Conservation (phyloP, 176 grass and related monocot species). For the Tillandsia fasciculata region DNA sequence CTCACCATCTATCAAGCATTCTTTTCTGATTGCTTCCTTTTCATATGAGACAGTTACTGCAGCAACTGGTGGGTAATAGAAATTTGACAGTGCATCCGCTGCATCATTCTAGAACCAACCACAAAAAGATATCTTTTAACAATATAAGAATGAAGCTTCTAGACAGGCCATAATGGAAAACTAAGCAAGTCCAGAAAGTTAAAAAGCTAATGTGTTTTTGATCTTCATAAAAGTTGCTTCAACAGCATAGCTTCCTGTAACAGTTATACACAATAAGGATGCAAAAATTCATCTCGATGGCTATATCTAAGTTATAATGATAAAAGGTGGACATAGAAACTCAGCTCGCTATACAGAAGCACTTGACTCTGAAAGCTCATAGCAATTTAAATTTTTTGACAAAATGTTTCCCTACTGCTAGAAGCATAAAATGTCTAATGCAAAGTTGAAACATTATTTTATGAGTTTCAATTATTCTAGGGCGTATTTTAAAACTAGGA, state of each 20-base stretch:
- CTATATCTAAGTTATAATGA: background rate
- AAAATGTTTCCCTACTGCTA: background rate
- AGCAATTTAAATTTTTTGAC: background rate
- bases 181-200: background rate
- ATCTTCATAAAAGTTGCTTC: background rate
- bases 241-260: background rate
- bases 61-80: constrained; percentile 94
- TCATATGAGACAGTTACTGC: constrained; percentile 89
- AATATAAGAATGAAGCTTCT: background rate
- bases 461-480: background rate
- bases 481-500: background rate
- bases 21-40: constrained; percentile 70
- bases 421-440: background rate
- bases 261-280: background rate
- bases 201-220: background rate
- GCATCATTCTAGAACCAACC: constrained; percentile 43
- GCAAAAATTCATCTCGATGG: background rate
- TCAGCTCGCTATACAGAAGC: background rate
- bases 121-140: background rate
- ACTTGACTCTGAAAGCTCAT: background rate
- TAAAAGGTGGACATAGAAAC: too few species aligned
- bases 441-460: background rate
- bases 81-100: constrained; percentile 70
- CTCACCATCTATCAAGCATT: constrained; percentile 72
- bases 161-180: background rate